phyloP scores from a whole-genome alignment of 2,329 filamentous ascomycete genomes.

The Conoideocrella luteorostrata region DNA sequence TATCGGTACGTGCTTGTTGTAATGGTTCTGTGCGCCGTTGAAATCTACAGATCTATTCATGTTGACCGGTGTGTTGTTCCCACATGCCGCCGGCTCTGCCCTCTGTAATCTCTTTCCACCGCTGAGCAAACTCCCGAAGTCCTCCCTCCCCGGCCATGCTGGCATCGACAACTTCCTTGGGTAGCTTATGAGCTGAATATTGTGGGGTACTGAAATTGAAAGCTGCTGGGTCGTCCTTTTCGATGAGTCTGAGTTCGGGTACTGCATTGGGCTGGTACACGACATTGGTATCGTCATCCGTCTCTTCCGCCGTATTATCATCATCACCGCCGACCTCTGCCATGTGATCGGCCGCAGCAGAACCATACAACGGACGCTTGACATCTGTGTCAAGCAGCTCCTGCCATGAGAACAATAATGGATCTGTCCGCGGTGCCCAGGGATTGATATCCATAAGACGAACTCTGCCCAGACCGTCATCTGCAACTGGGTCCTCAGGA shows the following conservation, averaged over 20 bases:
- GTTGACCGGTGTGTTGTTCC: slow-evolving; percentile 22
- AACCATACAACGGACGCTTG: slow-evolving; percentile 49
- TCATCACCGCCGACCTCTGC: slow-evolving; percentile 27
- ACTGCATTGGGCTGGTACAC: slow-evolving; percentile 52
- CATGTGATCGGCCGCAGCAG: slow-evolving; percentile 23
- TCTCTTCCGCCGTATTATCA: slow-evolving; percentile 31
- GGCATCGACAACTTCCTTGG: slow-evolving; percentile 81
- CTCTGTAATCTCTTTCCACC: slow-evolving; percentile 60
- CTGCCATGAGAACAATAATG: slow-evolving; percentile 81
- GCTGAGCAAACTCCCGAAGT: slow-evolving; percentile 71
- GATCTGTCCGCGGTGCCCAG: slow-evolving; percentile 86
- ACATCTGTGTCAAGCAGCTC: slow-evolving; percentile 73
- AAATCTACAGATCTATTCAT: not conserved
- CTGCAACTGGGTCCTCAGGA: slow-evolving; percentile 53
- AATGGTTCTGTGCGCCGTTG: slow-evolving; percentile 5
- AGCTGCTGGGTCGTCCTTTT: slow-evolving; percentile 79
- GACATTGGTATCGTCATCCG: slow-evolving; percentile 31
- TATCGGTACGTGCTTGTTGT: not conserved
- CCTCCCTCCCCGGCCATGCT: slow-evolving; percentile 63
- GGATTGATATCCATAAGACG: slow-evolving; percentile 93
- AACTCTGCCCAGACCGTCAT: slow-evolving; percentile 61
- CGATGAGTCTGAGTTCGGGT: slow-evolving; percentile 77
- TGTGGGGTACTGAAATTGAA: slow-evolving; percentile 79
- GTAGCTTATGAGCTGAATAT: slow-evolving; percentile 93
- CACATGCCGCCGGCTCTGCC: slow-evolving; percentile 34